Conservation (phyloP, 2,329 filamentous ascomycete species). For the Xylariaceae sp. region DNA sequence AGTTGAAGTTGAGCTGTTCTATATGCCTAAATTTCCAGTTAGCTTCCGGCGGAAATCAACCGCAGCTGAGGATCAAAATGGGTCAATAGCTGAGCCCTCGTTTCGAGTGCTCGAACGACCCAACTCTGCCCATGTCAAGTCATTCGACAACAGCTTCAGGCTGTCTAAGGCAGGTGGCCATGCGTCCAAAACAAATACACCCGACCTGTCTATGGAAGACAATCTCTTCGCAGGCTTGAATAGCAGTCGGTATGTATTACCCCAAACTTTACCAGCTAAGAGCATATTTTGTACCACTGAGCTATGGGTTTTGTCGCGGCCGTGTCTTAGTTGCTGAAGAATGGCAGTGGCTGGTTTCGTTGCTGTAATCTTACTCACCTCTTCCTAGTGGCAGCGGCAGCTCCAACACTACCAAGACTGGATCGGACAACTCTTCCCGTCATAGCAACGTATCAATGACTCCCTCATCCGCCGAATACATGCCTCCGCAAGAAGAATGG, state of each 20-base stretch:
- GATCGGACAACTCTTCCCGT: conserved; percentile 57
- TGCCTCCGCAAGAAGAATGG: conserved; percentile 39
- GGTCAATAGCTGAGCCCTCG: conserved; percentile 46
- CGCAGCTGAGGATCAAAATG: conserved; percentile 53
- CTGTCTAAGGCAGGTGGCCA: conserved; percentile 38
- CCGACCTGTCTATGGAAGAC: conserved; percentile 42
- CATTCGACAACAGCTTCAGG: conserved; percentile 49
- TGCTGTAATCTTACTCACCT: conserved; percentile 37
- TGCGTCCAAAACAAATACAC: conserved; percentile 38
- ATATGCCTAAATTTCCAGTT: conserved; percentile 61
- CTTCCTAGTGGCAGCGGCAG: conserved; percentile 52
- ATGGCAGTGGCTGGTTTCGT: conserved; percentile 18
- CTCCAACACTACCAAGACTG: conserved; percentile 58
- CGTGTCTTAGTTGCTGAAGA: conserved; percentile 26
- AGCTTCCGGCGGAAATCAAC: conserved; percentile 59
- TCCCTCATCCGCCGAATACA: conserved; percentile 52
- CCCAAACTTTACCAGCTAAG: not conserved
- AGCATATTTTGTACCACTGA: not conserved
- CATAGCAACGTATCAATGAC: conserved; percentile 60
- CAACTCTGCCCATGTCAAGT: conserved; percentile 43
- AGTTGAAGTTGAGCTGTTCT: conserved; percentile 34
- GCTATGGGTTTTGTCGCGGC: conserved; percentile 1
- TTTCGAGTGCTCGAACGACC: conserved; percentile 57
- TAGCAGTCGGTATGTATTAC: conserved; percentile 50
- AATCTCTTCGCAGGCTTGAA: conserved; percentile 58